Evolutionary conservation across 2,329 filamentous ascomycete genomes (phyloP), one percentile per base, ranked within the genome.

Genomic region (Colletotrichum sp.): DNA sequence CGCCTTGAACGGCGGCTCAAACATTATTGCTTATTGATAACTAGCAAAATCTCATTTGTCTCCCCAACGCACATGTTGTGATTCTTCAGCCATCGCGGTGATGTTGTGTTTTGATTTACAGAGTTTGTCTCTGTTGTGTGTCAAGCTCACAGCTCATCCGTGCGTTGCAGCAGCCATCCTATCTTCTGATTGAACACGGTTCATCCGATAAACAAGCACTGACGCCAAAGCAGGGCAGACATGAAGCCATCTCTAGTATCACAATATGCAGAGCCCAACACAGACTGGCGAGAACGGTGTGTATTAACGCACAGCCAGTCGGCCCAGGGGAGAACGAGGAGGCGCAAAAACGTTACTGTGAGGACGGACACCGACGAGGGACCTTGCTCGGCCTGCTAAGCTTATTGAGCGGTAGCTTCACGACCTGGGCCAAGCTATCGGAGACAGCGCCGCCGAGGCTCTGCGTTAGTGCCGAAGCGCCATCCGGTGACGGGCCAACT

Each of bases 111-210:
- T 5, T n/a, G 13, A 21, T 28, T 34, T 21, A n/a, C 57, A 60
- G 21, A 13, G 63, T 63, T 39, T 21, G 70, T 62, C 36, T 18
- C 49, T 15, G 73, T 65, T 73, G 57, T 21, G 44, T 52, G 44
- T 52, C 44, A 52, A 52, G 44, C n/a, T 52, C 44, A 52, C 44
- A 52, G 44, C 6, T 30, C 44, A 24, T n/a, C 64, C 49, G 74
- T 76, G 65, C 74, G 71, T 28, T 30, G 71, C 71, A 70, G 71
- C 52, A 44, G 66, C 52, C 52, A 30, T 64, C 21, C 49, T 69
- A 63, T 68, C 65, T 68, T 55, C 28, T 44, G 30, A 34, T 44
- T 64, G 16, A 39, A 24, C 32, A 6, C 64, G 44, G 18, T 69
- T 76, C 70, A 28, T 73, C 63, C 26, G 69, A 62, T 39, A 18